Percentiles rank a stretch among this genome's conserved stretches.
These are phyloP conservation scores for Phialocephala sp. DNA, from an alignment of 2,329 filamentous ascomycete species.

Conservation along the genomic window DNA sequence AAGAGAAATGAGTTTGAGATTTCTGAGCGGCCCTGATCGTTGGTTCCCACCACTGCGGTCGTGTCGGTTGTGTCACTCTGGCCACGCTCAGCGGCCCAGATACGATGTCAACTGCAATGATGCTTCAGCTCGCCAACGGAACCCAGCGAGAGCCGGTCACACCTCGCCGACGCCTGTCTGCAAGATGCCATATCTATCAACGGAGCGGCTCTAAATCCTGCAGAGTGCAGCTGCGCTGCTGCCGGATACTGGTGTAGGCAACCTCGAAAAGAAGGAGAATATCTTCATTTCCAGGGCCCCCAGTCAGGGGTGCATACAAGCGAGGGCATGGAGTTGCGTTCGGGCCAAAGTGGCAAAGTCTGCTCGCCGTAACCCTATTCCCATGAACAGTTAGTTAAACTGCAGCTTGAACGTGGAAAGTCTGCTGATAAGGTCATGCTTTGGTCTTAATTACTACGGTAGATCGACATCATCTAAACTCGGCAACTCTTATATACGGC, in stretches of 20 bases:
- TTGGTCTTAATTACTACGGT: neutral
- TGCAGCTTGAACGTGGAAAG: neutral
- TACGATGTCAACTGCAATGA: neutral
- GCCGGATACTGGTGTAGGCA: neutral
- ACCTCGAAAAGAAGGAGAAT: neutral
- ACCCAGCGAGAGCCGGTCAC: conserved; percentile 7
- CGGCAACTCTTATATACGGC: neutral
- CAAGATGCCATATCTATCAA: conserved; percentile 1
- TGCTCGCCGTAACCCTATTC: neutral
- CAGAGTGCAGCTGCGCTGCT: conserved; percentile 1
- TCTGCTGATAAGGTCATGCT: conserved; percentile 3
- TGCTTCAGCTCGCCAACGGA: conserved; percentile 4
- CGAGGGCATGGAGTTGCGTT: neutral
- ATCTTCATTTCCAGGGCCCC: conserved; percentile 3
- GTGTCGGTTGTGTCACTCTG: neutral
- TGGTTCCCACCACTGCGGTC: conserved; percentile 11
- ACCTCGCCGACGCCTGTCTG: neutral
- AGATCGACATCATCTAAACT: neutral
- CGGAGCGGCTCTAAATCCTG: conserved; percentile 1
- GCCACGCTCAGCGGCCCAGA: no score
- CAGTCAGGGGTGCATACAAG: conserved; percentile 1
- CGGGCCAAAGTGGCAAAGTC: neutral
- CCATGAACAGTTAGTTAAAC: neutral
- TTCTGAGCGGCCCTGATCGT: neutral
- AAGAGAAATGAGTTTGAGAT: neutral